Evolutionary conservation across 805 yeast species (phyloP).

Genomic region (Starmerella khaoyaiensis): DNA sequence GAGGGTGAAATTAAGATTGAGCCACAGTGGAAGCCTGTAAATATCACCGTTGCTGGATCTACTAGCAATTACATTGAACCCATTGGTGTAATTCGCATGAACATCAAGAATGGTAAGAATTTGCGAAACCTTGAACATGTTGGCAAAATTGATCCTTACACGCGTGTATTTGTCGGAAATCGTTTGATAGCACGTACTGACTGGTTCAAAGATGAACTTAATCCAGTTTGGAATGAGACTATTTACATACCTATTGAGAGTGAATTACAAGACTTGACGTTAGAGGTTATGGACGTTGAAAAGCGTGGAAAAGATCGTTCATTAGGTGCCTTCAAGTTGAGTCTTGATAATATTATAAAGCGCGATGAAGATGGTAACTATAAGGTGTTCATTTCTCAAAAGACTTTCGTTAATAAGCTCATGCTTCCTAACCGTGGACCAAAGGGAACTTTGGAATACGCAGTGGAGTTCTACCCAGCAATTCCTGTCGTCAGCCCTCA

Average conservation of each 20-base stretch:
- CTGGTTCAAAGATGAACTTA: conserved; percentile 47
- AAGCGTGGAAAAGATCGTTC: conserved; percentile 68
- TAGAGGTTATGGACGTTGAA: conserved; percentile 91
- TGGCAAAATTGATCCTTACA: conserved; percentile 89
- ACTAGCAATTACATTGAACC: conserved; percentile 88
- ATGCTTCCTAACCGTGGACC: conserved; percentile 64
- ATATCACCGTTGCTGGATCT: conserved; percentile 42
- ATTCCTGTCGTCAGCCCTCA: conserved; percentile 66
- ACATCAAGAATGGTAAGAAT: conserved; percentile 53
- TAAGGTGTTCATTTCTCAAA: conserved; percentile 43
- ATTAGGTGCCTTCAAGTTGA: conserved; percentile 67
- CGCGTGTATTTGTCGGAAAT: conserved; percentile 66
- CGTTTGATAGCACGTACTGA: conserved; percentile 65
- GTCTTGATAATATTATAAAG: conserved; percentile 52
- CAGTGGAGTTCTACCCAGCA: conserved; percentile 71
- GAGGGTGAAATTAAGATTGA: conserved; percentile 58
- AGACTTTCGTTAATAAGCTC: conserved; percentile 47
- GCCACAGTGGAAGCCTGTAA: conserved; percentile 80
- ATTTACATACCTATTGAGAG: conserved; percentile 73
- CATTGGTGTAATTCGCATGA: conserved; percentile 74
- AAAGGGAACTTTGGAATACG: conserved; percentile 65
- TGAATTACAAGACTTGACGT: conserved; percentile 63
- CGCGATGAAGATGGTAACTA: conserved; percentile 50
- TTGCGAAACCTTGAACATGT: conserved; percentile 75
- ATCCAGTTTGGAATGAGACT: conserved; percentile 78